Evolutionary conservation across 2,329 filamentous ascomycete species (phyloP).

Genomic region (Penicillium verrucosum): DNA sequence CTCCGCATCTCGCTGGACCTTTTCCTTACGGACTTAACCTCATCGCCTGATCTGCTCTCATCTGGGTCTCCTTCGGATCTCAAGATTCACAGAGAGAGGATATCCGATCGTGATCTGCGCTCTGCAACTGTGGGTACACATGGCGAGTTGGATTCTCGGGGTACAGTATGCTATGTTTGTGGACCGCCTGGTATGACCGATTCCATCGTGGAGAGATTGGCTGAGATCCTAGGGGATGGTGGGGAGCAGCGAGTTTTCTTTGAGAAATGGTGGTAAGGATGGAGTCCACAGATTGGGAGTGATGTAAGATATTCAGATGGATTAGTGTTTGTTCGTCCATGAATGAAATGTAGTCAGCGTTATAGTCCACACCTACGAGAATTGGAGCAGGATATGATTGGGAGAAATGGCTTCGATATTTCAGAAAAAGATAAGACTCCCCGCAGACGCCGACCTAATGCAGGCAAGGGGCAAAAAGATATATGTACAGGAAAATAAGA

Average conservation of each 20-base stretch:
- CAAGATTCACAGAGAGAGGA: constrained; percentile 32
- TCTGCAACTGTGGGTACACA: constrained; percentile 31
- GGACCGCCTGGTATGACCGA: constrained; percentile 69
- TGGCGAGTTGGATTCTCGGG: constrained; percentile 25
- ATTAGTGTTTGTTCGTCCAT: not conserved
- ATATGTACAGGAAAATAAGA: constrained; percentile 21
- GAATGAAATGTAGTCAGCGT: not conserved
- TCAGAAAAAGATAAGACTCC: constrained; percentile 16
- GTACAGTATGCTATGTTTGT: constrained; percentile 63
- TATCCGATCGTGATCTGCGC: constrained; percentile 36
- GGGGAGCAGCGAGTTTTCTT: constrained; percentile 50
- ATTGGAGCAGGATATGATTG: not conserved
- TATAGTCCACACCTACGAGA: not conserved
- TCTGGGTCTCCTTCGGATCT: constrained; percentile 23
- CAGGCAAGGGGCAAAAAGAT: constrained; percentile 16
- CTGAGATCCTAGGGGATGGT: constrained; percentile 41
- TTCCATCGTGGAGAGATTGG: constrained; percentile 51
- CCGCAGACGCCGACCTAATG: constrained; percentile 22
- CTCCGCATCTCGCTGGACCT: constrained; percentile 35
- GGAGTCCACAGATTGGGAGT: not conserved
- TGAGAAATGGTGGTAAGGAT: constrained; percentile 62
- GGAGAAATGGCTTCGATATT: constrained; percentile 17
- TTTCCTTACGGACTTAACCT: constrained; percentile 31
- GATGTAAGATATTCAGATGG: not conserved
- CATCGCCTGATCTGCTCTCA: constrained; percentile 6